Base-by-base conservation (phyloP, 129 eudicot genomes). In the Artemisia tridentata region DNA sequence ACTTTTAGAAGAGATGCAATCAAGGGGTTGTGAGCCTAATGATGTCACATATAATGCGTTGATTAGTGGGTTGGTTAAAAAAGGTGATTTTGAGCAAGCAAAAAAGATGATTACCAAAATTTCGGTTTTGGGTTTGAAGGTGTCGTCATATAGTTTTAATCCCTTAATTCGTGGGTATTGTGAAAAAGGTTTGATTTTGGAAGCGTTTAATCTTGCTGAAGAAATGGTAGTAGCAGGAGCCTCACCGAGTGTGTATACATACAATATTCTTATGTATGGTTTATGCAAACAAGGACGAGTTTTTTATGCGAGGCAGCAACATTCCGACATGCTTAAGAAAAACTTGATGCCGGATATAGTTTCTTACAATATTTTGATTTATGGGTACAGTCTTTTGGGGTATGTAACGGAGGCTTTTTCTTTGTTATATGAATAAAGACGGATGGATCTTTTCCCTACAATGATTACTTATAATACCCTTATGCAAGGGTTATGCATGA, bases 121-220 rank as follows among this genome's bases (percentile, higher is more conserved):
- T 85, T 76, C 58, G 74, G 9, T 50, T 57, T 51, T 48, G 31
- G 88, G 96, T 21, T 79, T 83, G 69, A 71, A 85, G 72, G 85
- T 88, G 47, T 88, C 91, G 3, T 83, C 82, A 12, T 73, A 73
- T 63, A 76, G 84, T 14, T 88, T 83, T 59, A 88, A 85, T 54
- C 88, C 91, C 14, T 75, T 88, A 63, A 83, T 88, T 67, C 81
- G 80, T 72, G 96, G 82, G 48, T 88, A 83, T 53, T 85, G 88
- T 58, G 69, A 73, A 27, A 88, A 77, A 62, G 91, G 96, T 17
- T 76, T 88, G 81, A 71, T 88, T 65, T 79, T 71, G 51, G 88
- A 88, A 56, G 96, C 96, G 27, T 68, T 76, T 52, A 67, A 71
- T 31, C 85, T 88, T 64, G 64, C 60, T 63, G 81, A 86, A 71